Evolutionary conservation across 306 rosid species (phyloP), one percentile per base, ranked within the genome.

Genomic region (Comarum palustre): DNA sequence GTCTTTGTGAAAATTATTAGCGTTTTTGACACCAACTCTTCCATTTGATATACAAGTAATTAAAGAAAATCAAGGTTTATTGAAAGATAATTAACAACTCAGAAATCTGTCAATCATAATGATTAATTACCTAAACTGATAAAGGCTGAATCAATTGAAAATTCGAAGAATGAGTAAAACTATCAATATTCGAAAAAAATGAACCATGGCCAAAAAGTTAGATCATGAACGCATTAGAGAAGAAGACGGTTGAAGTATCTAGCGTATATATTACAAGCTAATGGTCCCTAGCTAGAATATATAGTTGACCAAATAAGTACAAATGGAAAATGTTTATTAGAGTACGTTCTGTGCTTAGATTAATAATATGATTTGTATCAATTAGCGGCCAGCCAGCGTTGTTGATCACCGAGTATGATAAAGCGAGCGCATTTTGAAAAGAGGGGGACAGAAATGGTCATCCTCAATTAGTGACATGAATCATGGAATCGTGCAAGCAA

Each of bases 1-100:
- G 84, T 82, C 83, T 51, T 71, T 2, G 31, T 14, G 52, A 47
- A 75, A 61, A 75, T 87, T 55, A 83, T 85, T 79, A 43, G 42
- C 59, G 52, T 20, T 77, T 72, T 78, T 50, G 22, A 50, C 55
- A 50, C n/a, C 11, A 50, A 50, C 55, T 19, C 55, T 50, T 50
- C n/a, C 55, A 19, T 50, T 50, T 50, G 55, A 36, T 36, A 5
- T 29, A 36, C 6, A 36, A 5, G 39, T 36, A 5, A 36, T 36
- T 36, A 36, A 20, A 38, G 15, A 64, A 63, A 38, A 19, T 7
- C 50, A 65, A 39, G n/a, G 20, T 6, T 24, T 0, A 38, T 41
- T 5, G 41, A 22, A 48, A 6, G 8, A 48, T 48, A 7, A 48
- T 48, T 6, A 48, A 48, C 22, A 1, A 16, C 55, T 5, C 14